Percentiles rank a stretch among this genome's conserved stretches.
Conservation (phyloP, 179 eudicot species). For the Nepenthes alata region DNA sequence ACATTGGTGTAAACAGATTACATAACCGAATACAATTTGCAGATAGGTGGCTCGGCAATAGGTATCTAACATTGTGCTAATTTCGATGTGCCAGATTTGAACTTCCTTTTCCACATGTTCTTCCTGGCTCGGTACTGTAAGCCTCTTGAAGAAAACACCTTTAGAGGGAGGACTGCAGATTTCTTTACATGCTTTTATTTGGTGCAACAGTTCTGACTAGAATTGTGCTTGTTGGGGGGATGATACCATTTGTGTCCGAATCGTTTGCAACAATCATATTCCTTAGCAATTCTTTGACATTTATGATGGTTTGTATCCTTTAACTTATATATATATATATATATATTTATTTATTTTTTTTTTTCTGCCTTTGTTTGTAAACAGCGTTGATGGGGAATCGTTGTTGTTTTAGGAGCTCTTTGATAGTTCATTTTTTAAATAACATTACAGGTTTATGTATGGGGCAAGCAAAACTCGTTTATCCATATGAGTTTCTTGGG, state of each 20-base stretch:
- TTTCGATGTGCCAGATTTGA: conserved; percentile 47
- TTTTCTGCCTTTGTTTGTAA: too few relatives aligned
- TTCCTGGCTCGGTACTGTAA: conserved; percentile 93
- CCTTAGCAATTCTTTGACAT: conserved; percentile 92
- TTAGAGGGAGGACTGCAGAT: conserved; percentile 96
- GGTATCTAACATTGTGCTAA: too few relatives aligned
- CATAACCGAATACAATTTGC: too few relatives aligned
- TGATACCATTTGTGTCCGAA: conserved; percentile 81
- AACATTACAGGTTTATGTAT: conserved; percentile 67
- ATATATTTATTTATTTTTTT: too few relatives aligned
- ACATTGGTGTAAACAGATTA: too few relatives aligned
- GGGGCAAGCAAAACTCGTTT: conserved; percentile 97
- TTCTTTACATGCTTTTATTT: conserved; percentile 90
- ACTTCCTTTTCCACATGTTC: conserved; percentile 98
- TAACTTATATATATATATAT: too few relatives aligned
- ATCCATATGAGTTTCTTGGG: conserved; percentile 98
- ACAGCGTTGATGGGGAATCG: too few relatives aligned
- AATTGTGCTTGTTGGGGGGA: conserved; percentile 89
- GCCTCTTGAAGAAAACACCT: conserved; percentile 95
- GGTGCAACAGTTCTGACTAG: conserved; percentile 86
- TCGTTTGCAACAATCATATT: conserved; percentile 89
- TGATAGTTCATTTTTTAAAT: neutral
- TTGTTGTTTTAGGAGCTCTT: too few relatives aligned
- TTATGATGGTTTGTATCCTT: conserved; percentile 75
- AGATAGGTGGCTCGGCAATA: too few relatives aligned